Conservation (phyloP, 164 flowering plant species). For the Warburgia ugandensis region DNA sequence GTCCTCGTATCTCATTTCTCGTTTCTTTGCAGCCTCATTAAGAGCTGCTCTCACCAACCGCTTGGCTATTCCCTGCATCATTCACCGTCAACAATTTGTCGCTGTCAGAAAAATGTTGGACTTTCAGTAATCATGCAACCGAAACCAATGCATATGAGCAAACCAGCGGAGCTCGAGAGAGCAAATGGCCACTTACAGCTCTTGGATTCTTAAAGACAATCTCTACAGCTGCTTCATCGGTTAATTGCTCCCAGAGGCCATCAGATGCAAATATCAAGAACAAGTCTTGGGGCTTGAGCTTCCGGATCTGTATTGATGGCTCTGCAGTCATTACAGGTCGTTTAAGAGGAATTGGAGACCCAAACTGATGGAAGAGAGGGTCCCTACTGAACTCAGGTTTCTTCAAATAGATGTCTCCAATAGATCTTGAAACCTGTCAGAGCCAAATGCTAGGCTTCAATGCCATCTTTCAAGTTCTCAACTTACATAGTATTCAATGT, state of each 20-base stretch:
- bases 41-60: slow-evolving; percentile 35
- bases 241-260: slow-evolving; percentile 81
- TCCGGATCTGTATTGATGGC: slow-evolving; percentile 45
- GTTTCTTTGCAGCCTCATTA: slow-evolving; percentile 36
- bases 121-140: too few relatives aligned
- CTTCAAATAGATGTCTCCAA: slow-evolving; percentile 68
- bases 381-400: slow-evolving; percentile 56
- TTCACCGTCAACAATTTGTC: slow-evolving; percentile 1
- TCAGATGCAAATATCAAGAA: slow-evolving; percentile 75
- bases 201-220: slow-evolving; percentile 51
- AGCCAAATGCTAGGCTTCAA: too few relatives aligned
- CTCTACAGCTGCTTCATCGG: slow-evolving; percentile 57
- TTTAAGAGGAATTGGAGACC: slow-evolving; percentile 35
- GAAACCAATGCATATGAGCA: too few relatives aligned
- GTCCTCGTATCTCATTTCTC: slow-evolving; percentile 41
- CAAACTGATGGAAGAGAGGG: slow-evolving; percentile 44
- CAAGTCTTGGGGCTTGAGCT: slow-evolving; percentile 43
- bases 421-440: slow-evolving; percentile 70
- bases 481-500: too few relatives aligned
- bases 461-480: too few relatives aligned
- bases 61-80: slow-evolving; percentile 45
- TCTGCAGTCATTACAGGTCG: slow-evolving; percentile 61
- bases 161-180: too few relatives aligned
- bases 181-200: slow-evolving; percentile 52
- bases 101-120: background rate